Evolutionary conservation across 1,139 yeast species (phyloP), one percentile per base, ranked within the genome.

Genomic region (Yamadazyma jaroonii): DNA sequence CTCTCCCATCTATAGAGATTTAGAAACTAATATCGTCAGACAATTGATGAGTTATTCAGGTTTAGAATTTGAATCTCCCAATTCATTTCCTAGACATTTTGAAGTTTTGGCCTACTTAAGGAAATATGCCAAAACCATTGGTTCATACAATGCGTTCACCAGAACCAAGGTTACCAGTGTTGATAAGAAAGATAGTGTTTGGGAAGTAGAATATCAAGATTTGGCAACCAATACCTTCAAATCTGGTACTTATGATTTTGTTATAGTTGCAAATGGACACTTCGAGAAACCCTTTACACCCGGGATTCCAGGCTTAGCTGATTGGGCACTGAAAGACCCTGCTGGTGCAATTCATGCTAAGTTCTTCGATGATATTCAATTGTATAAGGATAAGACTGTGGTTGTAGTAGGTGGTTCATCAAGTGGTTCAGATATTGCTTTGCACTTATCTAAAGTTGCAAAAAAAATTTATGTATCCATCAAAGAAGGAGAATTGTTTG

Each of bases 221-320:
- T 22, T 37, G 9, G 10, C 2, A 3, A 34, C 37, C 10, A 28
- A 28, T 10, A n/a, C 30, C n/a, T 12, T n/a, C n/a, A n/a, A 20
- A 10, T 13, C 11, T 4, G 39, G 52, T 25, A 45, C 53, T 10
- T 74, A 68, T 46, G 78, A 74, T 48, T 68, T 67, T 9, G 63
- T 72, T 14, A 53, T 72, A 21, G 53, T 73, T 13, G 75, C 77
- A 9, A 72, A 66, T 45, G 79, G 79, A 8, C 78, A 73, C 51
- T 70, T 64, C 40, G 67, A 66, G 36, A 47, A 56, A 3, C 77
- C 79, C 0, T 70, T 45, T 41, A 59, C 69, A 20, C 79, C 79
- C 2, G 56, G 61, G 9, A 64, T 70, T 1, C 52, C 54, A 1
- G 79, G 79, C 1, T 48, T 73, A 10, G 41, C 52, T 8, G 54